phyloP scores from a whole-genome alignment of 176 grass and related monocot species.

The Paspalum notatum region DNA sequence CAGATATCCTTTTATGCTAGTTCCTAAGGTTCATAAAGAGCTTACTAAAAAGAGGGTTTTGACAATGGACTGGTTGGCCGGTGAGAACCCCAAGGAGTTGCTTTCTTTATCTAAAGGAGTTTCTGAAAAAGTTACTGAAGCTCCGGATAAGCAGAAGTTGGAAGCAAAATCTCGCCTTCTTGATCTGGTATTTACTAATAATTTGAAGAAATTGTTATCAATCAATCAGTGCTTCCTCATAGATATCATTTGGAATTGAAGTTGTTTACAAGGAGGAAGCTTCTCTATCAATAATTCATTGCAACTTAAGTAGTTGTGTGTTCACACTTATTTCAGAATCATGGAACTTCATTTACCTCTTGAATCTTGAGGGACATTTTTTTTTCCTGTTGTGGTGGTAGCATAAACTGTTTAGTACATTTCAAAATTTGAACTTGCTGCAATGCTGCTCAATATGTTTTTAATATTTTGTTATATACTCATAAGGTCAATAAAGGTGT shows the following conservation, averaged over 20 bases:
- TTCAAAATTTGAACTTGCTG: constrained; percentile 23
- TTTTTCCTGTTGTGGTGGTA: not conserved
- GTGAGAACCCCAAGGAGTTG: constrained; percentile 82
- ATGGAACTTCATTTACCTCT: constrained; percentile 17
- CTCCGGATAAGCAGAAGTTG: constrained; percentile 60
- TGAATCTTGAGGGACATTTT: not conserved
- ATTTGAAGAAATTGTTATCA: constrained; percentile 1
- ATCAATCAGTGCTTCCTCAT: not conserved
- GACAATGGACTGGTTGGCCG: constrained; percentile 90
- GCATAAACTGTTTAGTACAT: constrained; percentile 28
- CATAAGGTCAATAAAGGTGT: constrained; percentile 93
- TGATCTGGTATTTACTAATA: constrained; percentile 73
- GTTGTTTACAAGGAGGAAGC: not conserved
- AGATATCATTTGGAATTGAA: constrained; percentile 4
- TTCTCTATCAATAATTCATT: not conserved
- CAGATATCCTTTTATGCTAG: constrained; percentile 77
- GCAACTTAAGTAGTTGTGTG: constrained; percentile 1
- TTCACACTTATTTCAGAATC: constrained; percentile 22
- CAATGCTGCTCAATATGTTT: not conserved
- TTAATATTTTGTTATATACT: constrained; percentile 35
- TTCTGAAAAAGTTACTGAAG: constrained; percentile 23
- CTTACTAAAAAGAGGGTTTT: constrained; percentile 87
- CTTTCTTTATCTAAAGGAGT: constrained; percentile 71
- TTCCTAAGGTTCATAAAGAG: constrained; percentile 79
- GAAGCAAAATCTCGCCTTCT: constrained; percentile 76